These are phyloP conservation scores for Fusarium nygamai DNA, from an alignment of 2,329 filamentous ascomycete genomes.

Conservation along the genomic window DNA sequence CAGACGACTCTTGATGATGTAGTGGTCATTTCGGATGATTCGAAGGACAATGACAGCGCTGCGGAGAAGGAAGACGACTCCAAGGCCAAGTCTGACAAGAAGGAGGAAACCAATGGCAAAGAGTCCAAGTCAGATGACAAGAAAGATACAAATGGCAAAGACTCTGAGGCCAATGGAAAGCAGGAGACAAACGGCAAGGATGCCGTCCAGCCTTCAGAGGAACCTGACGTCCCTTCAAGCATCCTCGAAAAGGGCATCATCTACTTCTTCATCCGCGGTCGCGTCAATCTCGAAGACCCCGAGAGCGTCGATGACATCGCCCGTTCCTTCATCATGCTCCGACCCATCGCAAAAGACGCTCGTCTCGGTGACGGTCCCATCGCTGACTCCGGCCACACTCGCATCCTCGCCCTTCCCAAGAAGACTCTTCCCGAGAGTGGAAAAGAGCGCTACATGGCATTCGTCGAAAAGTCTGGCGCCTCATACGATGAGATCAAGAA, in stretches of 20 bases:
- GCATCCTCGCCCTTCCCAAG: conserved; percentile 83
- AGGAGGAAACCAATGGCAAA: conserved; percentile 5
- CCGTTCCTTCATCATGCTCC: conserved; percentile 81
- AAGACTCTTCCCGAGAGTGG: conserved; percentile 79
- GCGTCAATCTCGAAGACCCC: conserved; percentile 78
- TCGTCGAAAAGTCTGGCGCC: conserved; percentile 79
- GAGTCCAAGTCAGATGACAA: background rate
- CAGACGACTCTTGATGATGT: conserved; percentile 39
- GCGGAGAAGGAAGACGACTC: conserved; percentile 7
- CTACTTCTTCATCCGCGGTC: conserved; percentile 88
- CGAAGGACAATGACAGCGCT: background rate
- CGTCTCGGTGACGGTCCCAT: conserved; percentile 62
- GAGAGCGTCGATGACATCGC: conserved; percentile 76
- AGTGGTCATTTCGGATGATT: conserved; percentile 3
- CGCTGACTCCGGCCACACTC: conserved; percentile 66
- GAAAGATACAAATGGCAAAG: conserved; percentile 4
- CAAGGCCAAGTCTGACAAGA: background rate
- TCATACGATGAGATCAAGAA: conserved; percentile 77
- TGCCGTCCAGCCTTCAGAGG: conserved; percentile 35
- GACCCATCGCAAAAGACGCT: conserved; percentile 76
- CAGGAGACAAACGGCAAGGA: conserved; percentile 17
- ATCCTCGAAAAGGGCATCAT: conserved; percentile 89
- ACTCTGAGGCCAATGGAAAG: background rate
- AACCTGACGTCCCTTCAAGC: conserved; percentile 52
- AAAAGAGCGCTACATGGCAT: conserved; percentile 78